phyloP scores from a whole-genome alignment of 371 early-diverging fungal genomes.

The Mucor saturninus region DNA sequence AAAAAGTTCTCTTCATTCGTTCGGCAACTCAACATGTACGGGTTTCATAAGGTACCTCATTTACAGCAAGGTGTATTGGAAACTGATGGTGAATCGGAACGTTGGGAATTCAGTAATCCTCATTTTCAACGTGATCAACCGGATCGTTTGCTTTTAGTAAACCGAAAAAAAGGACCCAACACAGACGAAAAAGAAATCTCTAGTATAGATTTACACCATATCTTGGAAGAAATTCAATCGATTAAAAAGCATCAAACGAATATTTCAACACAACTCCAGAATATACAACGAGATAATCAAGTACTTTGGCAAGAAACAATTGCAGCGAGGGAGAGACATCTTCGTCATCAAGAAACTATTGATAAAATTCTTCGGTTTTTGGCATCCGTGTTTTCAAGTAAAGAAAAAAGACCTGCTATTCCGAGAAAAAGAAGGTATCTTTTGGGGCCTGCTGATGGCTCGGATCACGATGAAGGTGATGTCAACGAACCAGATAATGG shows the following conservation, averaged over 20 bases:
- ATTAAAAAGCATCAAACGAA: conserved; percentile 89
- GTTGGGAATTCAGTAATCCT: conserved; percentile 65
- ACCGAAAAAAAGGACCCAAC: conserved; percentile 53
- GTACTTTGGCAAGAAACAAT: conserved; percentile 86
- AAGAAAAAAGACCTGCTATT: conserved; percentile 52
- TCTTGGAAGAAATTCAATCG: conserved; percentile 83
- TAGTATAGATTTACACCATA: conserved; percentile 58
- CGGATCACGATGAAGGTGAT: conserved; percentile 10
- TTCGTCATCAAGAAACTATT: conserved; percentile 89
- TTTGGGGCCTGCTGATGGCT: conserved; percentile 33
- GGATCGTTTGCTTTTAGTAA: conserved; percentile 56
- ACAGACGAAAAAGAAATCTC: conserved; percentile 51
- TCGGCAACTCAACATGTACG: conserved; percentile 94
- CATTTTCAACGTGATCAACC: conserved; percentile 63
- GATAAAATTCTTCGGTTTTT: conserved; percentile 87
- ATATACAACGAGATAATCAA: conserved; percentile 87
- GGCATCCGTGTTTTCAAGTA: conserved; percentile 75
- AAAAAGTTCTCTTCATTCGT: conserved; percentile 94
- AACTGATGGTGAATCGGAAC: conserved; percentile 62
- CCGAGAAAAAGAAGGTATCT: conserved; percentile 55
- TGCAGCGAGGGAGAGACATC: conserved; percentile 75
- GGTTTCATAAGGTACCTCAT: conserved; percentile 83
- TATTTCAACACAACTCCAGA: conserved; percentile 83
- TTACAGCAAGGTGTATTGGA: conserved; percentile 78
- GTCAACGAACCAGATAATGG: neutral